Conservation (phyloP, 2,329 filamentous ascomycete species). For the Aspergillus transmontanensis region DNA sequence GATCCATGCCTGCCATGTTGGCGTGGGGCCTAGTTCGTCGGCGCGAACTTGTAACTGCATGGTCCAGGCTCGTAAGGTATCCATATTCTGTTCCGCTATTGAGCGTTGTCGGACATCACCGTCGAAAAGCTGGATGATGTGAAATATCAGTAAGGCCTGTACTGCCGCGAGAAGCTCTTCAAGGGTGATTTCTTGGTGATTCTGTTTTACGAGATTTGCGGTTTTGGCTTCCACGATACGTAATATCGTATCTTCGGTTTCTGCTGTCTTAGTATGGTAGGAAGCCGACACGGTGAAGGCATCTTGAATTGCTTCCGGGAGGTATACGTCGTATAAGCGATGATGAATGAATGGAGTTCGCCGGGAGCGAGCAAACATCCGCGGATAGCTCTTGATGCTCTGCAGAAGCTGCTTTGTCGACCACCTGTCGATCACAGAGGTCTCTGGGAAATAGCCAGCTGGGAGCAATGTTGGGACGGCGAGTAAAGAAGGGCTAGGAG, state of each 20-base stretch:
- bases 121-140: neutral
- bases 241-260: neutral
- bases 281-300: neutral
- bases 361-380: neutral
- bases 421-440: neutral
- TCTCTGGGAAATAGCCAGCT: neutral
- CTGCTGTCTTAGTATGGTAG: neutral
- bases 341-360: neutral
- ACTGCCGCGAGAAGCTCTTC: neutral
- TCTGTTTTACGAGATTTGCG: neutral
- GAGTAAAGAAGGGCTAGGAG: neutral
- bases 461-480: neutral
- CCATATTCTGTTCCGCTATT: neutral
- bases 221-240: neutral
- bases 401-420: neutral
- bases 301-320: neutral
- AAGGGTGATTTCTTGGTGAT: neutral
- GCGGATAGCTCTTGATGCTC: neutral
- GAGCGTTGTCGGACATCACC: neutral
- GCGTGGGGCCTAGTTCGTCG: neutral
- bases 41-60: neutral
- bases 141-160: neutral
- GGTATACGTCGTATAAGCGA: neutral
- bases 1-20: neutral
- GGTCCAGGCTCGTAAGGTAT: neutral